Conservation (phyloP, 768 basidiomycete genomes). For the Xerocomellus intermedius region DNA sequence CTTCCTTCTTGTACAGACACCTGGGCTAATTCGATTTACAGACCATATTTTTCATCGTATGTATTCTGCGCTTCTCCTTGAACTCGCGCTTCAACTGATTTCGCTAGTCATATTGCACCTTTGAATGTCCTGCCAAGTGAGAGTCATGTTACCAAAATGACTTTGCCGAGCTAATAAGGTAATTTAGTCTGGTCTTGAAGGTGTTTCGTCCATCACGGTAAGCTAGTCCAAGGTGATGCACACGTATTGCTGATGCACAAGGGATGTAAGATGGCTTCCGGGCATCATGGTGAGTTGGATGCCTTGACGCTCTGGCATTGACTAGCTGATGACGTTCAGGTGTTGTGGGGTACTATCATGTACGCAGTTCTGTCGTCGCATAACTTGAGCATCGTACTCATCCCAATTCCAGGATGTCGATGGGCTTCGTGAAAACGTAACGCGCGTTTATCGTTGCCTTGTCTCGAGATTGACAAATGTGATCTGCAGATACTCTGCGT, state of each 20-base stretch:
- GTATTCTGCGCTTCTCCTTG: slow-evolving; percentile 16
- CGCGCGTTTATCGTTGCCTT: not conserved
- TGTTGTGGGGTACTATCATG: slow-evolving; percentile 66
- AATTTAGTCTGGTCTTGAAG: slow-evolving; percentile 45
- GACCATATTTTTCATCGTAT: slow-evolving; percentile 72
- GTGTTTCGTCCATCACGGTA: slow-evolving; percentile 62
- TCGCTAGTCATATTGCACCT: slow-evolving; percentile 33
- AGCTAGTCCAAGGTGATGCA: slow-evolving; percentile 1
- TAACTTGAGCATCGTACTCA: not conserved
- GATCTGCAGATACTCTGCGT: slow-evolving; percentile 53
- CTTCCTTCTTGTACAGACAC: not conserved
- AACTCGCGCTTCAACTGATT: not conserved
- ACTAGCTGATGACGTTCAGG: slow-evolving; percentile 33
- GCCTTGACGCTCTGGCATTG: not conserved
- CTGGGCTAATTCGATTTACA: slow-evolving; percentile 20
- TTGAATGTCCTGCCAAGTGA: slow-evolving; percentile 72
- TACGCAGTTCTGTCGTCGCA: slow-evolving; percentile 22
- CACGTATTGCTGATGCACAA: not conserved
- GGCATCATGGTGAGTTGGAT: slow-evolving; percentile 51
- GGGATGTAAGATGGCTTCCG: slow-evolving; percentile 53
- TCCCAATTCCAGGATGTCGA: slow-evolving; percentile 45
- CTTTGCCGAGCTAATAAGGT: not conserved
- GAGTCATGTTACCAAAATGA: not conserved
- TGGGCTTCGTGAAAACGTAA: slow-evolving; percentile 68
- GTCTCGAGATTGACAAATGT: not conserved